A percentile compares a stretch with the other conserved stretches of the same genome.
These are phyloP conservation scores for Tilletia horrida DNA, from an alignment of 1,284 basidiomycete species.

Conservation along the genomic window DNA sequence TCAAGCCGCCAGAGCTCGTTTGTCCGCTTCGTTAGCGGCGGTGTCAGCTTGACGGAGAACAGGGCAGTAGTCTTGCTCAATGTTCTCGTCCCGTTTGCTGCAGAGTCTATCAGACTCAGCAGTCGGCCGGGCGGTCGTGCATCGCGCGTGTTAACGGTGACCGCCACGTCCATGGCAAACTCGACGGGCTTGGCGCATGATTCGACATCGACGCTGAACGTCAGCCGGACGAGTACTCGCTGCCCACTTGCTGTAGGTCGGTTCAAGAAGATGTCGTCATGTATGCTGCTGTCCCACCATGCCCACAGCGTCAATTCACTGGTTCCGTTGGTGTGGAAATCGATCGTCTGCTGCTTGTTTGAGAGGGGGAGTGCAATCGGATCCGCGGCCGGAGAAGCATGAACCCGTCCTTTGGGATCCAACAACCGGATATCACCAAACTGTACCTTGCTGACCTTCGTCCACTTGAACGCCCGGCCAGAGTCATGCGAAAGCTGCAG, in stretches of 20 bases:
- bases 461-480: conserved; percentile 82
- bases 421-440: conserved; percentile 78
- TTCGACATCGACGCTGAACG: conserved; percentile 76
- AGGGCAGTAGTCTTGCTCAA: conserved; percentile 72
- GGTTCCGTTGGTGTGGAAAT: conserved; percentile 41
- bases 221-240: conserved; percentile 73
- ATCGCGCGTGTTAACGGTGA: conserved; percentile 81
- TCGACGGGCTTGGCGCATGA: conserved; percentile 76
- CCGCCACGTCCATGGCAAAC: conserved; percentile 80
- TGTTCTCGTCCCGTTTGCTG: conserved; percentile 23
- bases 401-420: conserved; percentile 76
- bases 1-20: conserved; percentile 90
- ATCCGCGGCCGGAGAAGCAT: conserved; percentile 64
- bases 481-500: conserved; percentile 80
- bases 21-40: conserved; percentile 78
- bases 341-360: conserved; percentile 36
- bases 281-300: conserved; percentile 89
- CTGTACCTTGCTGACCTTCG: conserved; percentile 70
- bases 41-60: conserved; percentile 75
- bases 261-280: conserved; percentile 81
- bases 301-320: conserved; percentile 38
- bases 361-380: conserved; percentile 35
- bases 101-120: conserved; percentile 60
- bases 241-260: conserved; percentile 74
- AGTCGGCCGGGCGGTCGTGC: conserved; percentile 77